phyloP scores from a whole-genome alignment of 768 basidiomycete genomes.

The Hypholoma fasciculare region DNA sequence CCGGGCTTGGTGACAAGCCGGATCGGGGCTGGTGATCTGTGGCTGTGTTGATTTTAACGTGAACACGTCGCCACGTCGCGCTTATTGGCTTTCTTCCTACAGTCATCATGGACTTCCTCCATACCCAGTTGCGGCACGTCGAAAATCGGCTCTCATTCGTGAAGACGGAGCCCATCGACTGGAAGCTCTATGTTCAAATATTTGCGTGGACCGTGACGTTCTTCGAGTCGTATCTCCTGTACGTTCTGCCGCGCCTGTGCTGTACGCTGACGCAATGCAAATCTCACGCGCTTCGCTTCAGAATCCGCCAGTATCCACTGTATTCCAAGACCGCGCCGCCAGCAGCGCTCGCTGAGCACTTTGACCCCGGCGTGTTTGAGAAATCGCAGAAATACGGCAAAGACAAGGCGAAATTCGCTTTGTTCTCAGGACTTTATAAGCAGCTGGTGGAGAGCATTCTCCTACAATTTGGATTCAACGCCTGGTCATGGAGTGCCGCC shows the following conservation, averaged over 20 bases:
- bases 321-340: constrained; percentile 80
- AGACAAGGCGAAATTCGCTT: constrained; percentile 84
- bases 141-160: constrained; percentile 73
- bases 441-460: constrained; percentile 69
- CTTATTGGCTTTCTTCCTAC: constrained; percentile 11
- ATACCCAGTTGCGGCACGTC: constrained; percentile 53
- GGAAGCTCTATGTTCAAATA: constrained; percentile 78
- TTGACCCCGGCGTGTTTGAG: constrained; percentile 69
- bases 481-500: constrained; percentile 77
- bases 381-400: constrained; percentile 92
- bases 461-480: constrained; percentile 77
- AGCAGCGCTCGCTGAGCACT: constrained; percentile 64
- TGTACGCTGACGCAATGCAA: neutral
- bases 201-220: constrained; percentile 78
- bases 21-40: constrained; percentile 3
- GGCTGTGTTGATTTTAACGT: constrained; percentile 22
- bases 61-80: constrained; percentile 28
- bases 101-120: constrained; percentile 60
- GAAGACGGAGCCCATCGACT: constrained; percentile 69
- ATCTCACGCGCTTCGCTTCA: constrained; percentile 19
- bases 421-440: constrained; percentile 73
- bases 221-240: constrained; percentile 90
- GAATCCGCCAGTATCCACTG: constrained; percentile 80
- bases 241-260: constrained; percentile 25
- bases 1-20: too few relatives aligned